Base-by-base conservation (phyloP, 2,329 filamentous ascomycete species). In the Diaporthe australafricana region DNA sequence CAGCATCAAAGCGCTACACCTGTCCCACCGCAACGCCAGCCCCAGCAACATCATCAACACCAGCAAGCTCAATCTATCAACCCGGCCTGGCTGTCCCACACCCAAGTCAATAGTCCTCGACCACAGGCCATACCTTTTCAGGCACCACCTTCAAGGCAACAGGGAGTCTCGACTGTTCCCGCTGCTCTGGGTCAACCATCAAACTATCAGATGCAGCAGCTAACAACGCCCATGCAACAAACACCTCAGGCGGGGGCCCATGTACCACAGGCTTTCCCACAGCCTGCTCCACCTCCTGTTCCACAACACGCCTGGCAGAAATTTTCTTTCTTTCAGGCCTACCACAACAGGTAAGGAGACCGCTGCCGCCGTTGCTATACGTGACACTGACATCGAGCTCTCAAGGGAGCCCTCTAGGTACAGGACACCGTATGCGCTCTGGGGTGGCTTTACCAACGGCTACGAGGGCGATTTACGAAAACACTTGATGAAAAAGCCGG, bases 381-480 rank as follows among this genome's bases (percentile, higher is more conserved):
- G 7, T 8, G 42, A 14, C 32, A 45, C 67, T 73, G 47, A 70
- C 53, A 79, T 62, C 11, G 11, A 57, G 16, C 32, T n/a, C 5
- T 45, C 2, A 73, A 89, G 87, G 80, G 87, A 89, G 72, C 82
- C 87, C 7, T 83, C 85, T 9, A 86, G 86, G 68, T 91, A 92
- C 72, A 85, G 87, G 63, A 90, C 88, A 5, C 90, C 90, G 1
- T 92, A 91, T 76, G 84, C 87, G 20, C 82, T 84, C 1, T 85
- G 82, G 80, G 86, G 87, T 30, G 89, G 89, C 0, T 91, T 91
- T 75, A 89, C 87, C 42, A 91, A 91, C 73, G 88, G 88, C 5
- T 90, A 90, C 70, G 87, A 90, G 78, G 87, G 87, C 25, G 86
- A 86, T 60, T 73, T 86, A 22, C 81, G 83, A 62, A 83, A 84